Base-by-base conservation (phyloP, 176 grass and related monocot species). In the Oryza brachyantha region DNA sequence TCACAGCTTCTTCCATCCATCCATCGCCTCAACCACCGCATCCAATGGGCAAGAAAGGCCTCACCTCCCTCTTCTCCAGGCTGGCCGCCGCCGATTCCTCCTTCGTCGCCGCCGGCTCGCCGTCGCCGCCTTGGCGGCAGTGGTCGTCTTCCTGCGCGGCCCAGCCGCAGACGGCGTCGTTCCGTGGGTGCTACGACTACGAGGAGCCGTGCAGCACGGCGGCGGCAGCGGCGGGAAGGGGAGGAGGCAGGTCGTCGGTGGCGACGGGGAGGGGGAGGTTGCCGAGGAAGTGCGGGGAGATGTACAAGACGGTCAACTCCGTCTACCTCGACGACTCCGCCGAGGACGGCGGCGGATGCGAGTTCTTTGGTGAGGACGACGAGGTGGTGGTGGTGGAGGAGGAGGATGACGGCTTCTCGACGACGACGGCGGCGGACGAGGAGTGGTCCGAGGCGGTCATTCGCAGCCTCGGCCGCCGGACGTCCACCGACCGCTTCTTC, bases 261-360 rank as follows among this genome's bases (percentile, higher is more conserved):
- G 37, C 52, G 54, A n/a, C n/a, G n/a, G n/a, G n/a, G n/a, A n/a
- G n/a, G n/a, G 60, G 58, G 61, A 54, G 50, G 17, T 75, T 40
- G 62, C 66, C 39, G 12, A 52, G 60, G 48, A 28, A 40, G 61
- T 36, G 68, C 17, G 78, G 40, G 4, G 68, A 80, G 45, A 73
- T 86, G 75, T 79, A 81, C 73, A 84, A 75, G 80, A 86, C 86
- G 13, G 83, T 84, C 72, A 88, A 94, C 83, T 88, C 86, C 68
- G 86, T 82, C n/a, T 88, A 48, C 86, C 21, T 84, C 14, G 83
- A 93, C 60, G 80, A 93, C 70, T 46, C 85, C 13, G 22, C 80
- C 40, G 75, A 38, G 8, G 21, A 42, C 40, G 76, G 42, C 48
- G 72, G 48, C 60, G 42, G 21, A 26, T 69, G 35, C 25, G 72